Evolutionary conservation across 306 rosid genomes (phyloP).

Genomic region (Vigna hirtella): DNA sequence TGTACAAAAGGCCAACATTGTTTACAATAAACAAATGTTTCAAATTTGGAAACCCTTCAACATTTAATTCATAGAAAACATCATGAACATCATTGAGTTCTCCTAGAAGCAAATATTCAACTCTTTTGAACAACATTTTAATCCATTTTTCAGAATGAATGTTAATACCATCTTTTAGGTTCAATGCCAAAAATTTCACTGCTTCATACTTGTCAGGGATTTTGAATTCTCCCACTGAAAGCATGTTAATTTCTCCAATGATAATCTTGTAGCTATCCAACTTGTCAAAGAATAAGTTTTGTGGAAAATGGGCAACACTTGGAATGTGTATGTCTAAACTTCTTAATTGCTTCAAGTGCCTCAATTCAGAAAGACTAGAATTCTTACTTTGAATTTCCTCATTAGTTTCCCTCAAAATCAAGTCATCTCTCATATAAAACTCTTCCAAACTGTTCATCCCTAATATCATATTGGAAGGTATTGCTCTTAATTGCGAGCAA

Average conservation of each 20-base stretch:
- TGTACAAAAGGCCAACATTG: conserved; percentile 5
- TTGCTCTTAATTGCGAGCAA: background rate
- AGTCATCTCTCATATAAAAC: conserved; percentile 48
- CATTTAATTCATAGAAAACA: conserved; percentile 27
- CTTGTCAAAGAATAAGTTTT: conserved; percentile 29
- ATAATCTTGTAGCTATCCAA: conserved; percentile 35
- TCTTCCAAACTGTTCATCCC: conserved; percentile 47
- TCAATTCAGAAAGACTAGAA: conserved; percentile 33
- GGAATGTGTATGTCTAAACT: conserved; percentile 10
- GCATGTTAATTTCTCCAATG: conserved; percentile 44
- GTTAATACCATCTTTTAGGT: conserved; percentile 9
- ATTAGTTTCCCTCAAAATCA: conserved; percentile 32
- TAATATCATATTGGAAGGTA: conserved; percentile 46
- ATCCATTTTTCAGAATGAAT: conserved; percentile 38
- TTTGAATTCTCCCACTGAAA: background rate
- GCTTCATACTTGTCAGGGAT: conserved; percentile 33
- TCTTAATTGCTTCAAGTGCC: conserved; percentile 10
- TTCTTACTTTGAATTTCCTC: background rate
- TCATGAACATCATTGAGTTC: conserved; percentile 36
- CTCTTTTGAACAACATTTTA: conserved; percentile 44
- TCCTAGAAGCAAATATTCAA: conserved; percentile 47
- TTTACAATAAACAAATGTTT: conserved; percentile 42
- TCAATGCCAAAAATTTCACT: conserved; percentile 37
- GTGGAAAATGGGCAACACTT: background rate
- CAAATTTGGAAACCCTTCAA: conserved; percentile 44